Base-by-base conservation (phyloP, 257 asterid species). In the Leonotis leonurus region DNA sequence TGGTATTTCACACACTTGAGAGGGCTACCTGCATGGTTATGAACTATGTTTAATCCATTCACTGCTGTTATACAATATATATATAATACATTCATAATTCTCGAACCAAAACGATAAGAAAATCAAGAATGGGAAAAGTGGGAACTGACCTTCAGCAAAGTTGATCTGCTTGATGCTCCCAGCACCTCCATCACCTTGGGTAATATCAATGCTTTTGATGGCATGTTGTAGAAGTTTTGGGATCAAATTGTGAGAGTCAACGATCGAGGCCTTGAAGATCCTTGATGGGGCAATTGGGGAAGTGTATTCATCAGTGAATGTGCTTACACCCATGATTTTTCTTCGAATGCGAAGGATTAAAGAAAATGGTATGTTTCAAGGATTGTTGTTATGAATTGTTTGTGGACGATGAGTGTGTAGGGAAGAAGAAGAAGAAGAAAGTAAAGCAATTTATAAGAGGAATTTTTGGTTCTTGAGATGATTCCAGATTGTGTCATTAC, bases 91-190 rank as follows among this genome's bases (percentile, higher is more conserved):
- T 12, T 9, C 16, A 0, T 33, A 24, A 22, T 49, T 24, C 56
- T 49, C 24, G 56, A 24, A 11, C 29, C 14, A 37, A 37, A 37
- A 37, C n/a, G 16, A 1, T 20, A n/a, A 3, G 11, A 6, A 48
- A 9, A 12, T 22, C 22, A 6, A 48, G 1, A n/a, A 33, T 1
- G 25, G 5, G 39, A 46, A 39, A 22, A 27, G 21, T 21, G 0
- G n/a, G n/a, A 30, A 29, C 30, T 20, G n/a, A 69, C 78, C 78
- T 59, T 69, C 71, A 12, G 78, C 81, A 40, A 78, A 79, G 64
- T 79, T 79, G 72, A 75, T 79, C 62, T 75, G 67, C 59, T 78
- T 78, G 72, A 78, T 71, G 70, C 78, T 74, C 56, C 80, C 80
- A 6, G 83, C 67, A 27, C 80, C 78, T 24, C 81, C 76, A 43